phyloP scores from a whole-genome alignment of 495 filamentous ascomycete species.

The Podospora comata region DNA sequence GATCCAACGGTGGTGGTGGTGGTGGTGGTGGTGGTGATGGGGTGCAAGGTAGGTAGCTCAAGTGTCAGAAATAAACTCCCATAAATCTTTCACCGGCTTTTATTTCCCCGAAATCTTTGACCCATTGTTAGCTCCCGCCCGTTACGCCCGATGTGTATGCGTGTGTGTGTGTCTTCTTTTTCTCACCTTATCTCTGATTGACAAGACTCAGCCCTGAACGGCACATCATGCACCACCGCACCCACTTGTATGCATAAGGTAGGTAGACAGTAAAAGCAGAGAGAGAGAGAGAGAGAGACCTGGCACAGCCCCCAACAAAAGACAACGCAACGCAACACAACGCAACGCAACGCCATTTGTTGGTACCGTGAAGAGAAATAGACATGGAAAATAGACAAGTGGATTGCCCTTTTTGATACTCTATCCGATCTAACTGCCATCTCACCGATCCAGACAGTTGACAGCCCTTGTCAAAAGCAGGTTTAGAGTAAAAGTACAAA shows the following conservation, averaged over 20 bases:
- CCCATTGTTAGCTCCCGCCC: background rate
- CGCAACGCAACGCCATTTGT: background rate
- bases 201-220: background rate
- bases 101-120: background rate
- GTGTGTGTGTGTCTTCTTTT: background rate
- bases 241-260: too few species aligned
- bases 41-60: too few species aligned
- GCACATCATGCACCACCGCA: background rate
- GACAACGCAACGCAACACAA: background rate
- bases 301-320: background rate
- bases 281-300: background rate
- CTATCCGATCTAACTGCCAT: background rate
- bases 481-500: background rate
- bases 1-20: background rate
- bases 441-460: background rate
- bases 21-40: too few species aligned
- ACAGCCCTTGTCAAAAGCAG: background rate
- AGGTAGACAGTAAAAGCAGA: background rate
- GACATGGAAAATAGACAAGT: background rate
- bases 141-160: background rate
- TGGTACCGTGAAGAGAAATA: background rate
- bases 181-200: background rate
- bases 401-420: background rate
- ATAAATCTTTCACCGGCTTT: too few species aligned
- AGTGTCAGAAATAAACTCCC: background rate